Evolutionary conservation across 371 early-diverging fungal genomes (phyloP).

Genomic region (Nematocida parisii): DNA sequence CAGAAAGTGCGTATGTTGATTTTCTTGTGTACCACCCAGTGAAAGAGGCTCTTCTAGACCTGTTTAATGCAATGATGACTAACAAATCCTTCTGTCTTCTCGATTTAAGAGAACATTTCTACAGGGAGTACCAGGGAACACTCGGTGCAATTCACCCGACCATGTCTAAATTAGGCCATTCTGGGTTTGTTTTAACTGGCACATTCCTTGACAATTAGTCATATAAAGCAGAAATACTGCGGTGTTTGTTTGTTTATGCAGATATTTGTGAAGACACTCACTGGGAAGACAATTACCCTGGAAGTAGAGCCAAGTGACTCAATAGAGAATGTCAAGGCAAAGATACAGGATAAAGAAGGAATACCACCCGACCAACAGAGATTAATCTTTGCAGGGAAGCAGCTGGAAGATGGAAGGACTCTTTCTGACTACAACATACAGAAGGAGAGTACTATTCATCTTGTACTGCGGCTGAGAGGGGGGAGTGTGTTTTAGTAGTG

Average conservation of each 20-base stretch:
- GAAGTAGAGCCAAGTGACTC: constrained; percentile 55
- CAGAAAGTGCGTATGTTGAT: neutral
- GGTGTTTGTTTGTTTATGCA: constrained; percentile 72
- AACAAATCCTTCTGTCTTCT: constrained; percentile 15
- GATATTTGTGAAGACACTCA: constrained; percentile 86
- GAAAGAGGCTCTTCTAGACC: constrained; percentile 44
- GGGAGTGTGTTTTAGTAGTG: constrained; percentile 69
- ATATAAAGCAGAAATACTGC: constrained; percentile 23
- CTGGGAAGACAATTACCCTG: constrained; percentile 61
- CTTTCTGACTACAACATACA: constrained; percentile 75
- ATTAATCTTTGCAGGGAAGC: constrained; percentile 62
- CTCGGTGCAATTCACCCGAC: constrained; percentile 33
- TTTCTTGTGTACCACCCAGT: constrained; percentile 45
- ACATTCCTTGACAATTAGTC: constrained; percentile 44
- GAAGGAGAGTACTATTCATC: constrained; percentile 94
- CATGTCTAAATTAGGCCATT: constrained; percentile 30
- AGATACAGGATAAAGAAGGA: constrained; percentile 63
- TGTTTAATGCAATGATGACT: constrained; percentile 40
- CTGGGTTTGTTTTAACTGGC: constrained; percentile 54
- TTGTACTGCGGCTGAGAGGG: constrained; percentile 92
- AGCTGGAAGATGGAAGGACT: constrained; percentile 72
- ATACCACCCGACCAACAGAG: constrained; percentile 64
- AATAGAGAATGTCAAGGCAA: constrained; percentile 57
- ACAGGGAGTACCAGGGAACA: constrained; percentile 33
- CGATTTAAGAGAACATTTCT: constrained; percentile 43